These are phyloP conservation scores for Colletotrichum spaethianum DNA, from an alignment of 2,329 filamentous ascomycete genomes.

Conservation along the genomic window DNA sequence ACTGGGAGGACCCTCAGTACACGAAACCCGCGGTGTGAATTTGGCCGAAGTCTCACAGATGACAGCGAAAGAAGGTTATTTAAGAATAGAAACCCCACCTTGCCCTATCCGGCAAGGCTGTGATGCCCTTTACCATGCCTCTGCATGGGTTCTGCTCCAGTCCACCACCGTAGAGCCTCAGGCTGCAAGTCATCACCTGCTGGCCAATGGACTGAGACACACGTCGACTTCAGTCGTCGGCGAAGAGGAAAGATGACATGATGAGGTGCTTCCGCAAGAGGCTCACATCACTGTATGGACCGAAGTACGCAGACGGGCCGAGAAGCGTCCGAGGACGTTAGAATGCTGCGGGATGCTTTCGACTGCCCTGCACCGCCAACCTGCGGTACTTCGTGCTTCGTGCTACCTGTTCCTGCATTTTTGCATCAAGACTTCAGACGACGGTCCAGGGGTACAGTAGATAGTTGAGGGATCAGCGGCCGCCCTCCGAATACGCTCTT, in stretches of 20 bases:
- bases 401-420: constrained; percentile 26
- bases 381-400: constrained; percentile 11
- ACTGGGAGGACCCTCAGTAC: neutral
- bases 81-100: constrained; percentile 40
- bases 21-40: constrained; percentile 14
- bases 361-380: constrained; percentile 22
- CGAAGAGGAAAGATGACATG: constrained; percentile 6
- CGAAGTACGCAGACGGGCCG: constrained; percentile 30
- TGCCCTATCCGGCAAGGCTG: constrained; percentile 30
- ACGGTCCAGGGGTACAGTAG: neutral
- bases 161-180: constrained; percentile 21
- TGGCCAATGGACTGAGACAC: constrained; percentile 35
- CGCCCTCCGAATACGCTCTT: neutral
- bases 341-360: constrained; percentile 12
- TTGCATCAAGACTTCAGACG: constrained; percentile 7
- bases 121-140: constrained; percentile 26
- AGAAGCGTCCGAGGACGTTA: constrained; percentile 21
- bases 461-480: neutral
- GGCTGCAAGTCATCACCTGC: constrained; percentile 7
- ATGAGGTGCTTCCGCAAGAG: constrained; percentile 9
- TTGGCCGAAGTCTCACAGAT: constrained; percentile 23
- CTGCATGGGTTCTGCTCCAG: constrained; percentile 21
- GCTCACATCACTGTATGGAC: constrained; percentile 27
- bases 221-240: constrained; percentile 11
- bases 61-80: constrained; percentile 41